Base-by-base conservation (phyloP, 148 eudicot genomes). In the Camellia japonica region DNA sequence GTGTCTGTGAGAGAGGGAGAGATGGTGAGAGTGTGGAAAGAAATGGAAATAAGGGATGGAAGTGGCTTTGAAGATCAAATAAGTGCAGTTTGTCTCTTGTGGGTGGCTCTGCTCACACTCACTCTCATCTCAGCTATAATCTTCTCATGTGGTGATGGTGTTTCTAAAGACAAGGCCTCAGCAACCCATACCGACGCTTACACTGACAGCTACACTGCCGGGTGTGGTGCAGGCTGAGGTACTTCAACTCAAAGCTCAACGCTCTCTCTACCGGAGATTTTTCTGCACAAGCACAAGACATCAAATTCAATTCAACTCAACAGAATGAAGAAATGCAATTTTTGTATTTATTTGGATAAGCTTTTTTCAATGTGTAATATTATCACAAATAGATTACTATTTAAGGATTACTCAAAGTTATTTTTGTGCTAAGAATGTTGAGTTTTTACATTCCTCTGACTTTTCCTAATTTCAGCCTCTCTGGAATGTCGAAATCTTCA, bases 401-500 rank as follows among this genome's bases (percentile, higher is more conserved):
- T 6, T 7, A 43, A 60, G 19, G 14, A 74, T 56, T 14, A 15
- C 30, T 10, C 9, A 41, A 44, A 13, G 20, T 14, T 6, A 2
- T 15, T 38, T 5, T 63, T 55, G 63, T 4, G 7, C 7, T 16
- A 54, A 74, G 16, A 15, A 43, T 78, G 47, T 9, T 66, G 61
- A 30, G 5, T 49, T 15, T 78, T 83, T 68, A 83, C 61, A 72
- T 12, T 61, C 90, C 83, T 60, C 19, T n/a, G 82, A 44, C 77
- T 76, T 77, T 68, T 89, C 82, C 97, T 87, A 66, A 95, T 83
- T 73, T 95, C 92, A 3, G 97, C 90, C 90, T 86, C 76, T 85
- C 90, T 0, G 99, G 99, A 70, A 96, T 89, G 69, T 87, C 85
- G 52, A 94, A 84, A 85, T 96, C 99, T 80, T 96, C 99, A 69